Evolutionary conservation across 1,284 basidiomycete genomes (phyloP).

Genomic region (Ustilago loliicola): DNA sequence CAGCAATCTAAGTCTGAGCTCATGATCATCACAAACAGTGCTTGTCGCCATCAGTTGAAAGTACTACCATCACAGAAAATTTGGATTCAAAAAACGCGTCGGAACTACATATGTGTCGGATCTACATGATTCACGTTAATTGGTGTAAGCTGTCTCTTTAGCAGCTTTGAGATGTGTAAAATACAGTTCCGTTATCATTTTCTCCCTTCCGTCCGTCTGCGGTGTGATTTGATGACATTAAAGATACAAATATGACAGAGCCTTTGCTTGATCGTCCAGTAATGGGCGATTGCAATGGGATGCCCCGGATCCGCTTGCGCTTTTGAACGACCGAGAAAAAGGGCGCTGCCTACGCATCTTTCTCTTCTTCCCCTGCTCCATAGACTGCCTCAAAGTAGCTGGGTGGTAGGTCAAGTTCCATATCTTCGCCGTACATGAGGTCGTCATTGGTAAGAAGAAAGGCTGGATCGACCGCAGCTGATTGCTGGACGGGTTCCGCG

Average conservation of each 20-base stretch:
- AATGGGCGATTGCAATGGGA: no score
- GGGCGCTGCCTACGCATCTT: not conserved
- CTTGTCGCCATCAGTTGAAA: no score
- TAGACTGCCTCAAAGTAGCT: constrained; percentile 64
- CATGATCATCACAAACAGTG: no score
- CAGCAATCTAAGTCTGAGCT: no score
- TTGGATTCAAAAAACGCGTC: no score
- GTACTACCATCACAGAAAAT: no score
- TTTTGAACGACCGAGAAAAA: not conserved
- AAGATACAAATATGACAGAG: not conserved
- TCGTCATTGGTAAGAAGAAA: constrained; percentile 26
- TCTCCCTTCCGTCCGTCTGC: not conserved
- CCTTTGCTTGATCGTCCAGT: not conserved
- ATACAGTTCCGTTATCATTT: constrained; percentile 19
- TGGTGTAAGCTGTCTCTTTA: constrained; percentile 13
- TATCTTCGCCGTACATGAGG: constrained; percentile 49
- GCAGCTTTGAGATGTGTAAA: constrained; percentile 32
- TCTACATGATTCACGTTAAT: no score
- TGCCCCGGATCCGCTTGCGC: not conserved
- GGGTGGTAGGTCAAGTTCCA: constrained; percentile 60
- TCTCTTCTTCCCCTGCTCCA: constrained; percentile 32
- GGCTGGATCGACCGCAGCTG: constrained; percentile 5
- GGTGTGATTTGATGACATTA: not conserved
- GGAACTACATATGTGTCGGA: no score
- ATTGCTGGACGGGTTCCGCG: constrained; percentile 5